Conservation (phyloP, 768 basidiomycete genomes). For the Pholiota microspora region DNA sequence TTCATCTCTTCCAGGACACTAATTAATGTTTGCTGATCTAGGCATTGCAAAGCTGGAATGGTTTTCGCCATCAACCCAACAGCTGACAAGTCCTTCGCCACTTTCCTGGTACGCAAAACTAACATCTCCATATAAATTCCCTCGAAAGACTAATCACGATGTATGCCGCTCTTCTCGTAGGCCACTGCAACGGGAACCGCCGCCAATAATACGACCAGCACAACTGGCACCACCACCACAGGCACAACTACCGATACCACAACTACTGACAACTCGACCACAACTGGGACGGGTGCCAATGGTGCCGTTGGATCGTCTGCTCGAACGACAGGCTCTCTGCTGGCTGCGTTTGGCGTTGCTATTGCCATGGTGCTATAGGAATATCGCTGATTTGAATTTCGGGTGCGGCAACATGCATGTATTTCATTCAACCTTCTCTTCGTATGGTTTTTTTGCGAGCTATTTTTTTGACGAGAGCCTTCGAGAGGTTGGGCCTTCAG, state of each 20-base stretch:
- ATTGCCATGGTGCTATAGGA: not conserved
- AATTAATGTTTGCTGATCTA: constrained; percentile 12
- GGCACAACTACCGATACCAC: constrained; percentile 5
- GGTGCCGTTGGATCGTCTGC: not conserved
- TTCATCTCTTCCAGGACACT: not conserved
- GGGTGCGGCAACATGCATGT: not conserved
- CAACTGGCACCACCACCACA: constrained; percentile 8
- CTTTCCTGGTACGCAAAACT: constrained; percentile 30
- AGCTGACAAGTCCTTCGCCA: constrained; percentile 37
- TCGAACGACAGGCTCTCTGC: not conserved
- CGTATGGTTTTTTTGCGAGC: not conserved
- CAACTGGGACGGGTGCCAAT: not conserved
- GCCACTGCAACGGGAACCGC: not conserved
- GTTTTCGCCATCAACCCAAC: constrained; percentile 57
- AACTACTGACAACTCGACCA: constrained; percentile 9
- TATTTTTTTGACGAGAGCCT: constrained; percentile 5
- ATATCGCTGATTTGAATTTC: not conserved
- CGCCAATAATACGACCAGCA: constrained; percentile 12
- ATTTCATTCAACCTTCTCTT: not conserved
- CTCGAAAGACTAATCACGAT: no score
- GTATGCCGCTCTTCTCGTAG: no score
- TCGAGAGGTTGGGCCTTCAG: not conserved
- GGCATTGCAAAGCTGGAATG: constrained; percentile 51
- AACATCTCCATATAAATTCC: not conserved
- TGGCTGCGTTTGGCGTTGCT: not conserved